Evolutionary conservation across 2,329 filamentous ascomycete genomes (phyloP), one percentile per base, ranked within the genome.

Genomic region (Aspergillus sojae): DNA sequence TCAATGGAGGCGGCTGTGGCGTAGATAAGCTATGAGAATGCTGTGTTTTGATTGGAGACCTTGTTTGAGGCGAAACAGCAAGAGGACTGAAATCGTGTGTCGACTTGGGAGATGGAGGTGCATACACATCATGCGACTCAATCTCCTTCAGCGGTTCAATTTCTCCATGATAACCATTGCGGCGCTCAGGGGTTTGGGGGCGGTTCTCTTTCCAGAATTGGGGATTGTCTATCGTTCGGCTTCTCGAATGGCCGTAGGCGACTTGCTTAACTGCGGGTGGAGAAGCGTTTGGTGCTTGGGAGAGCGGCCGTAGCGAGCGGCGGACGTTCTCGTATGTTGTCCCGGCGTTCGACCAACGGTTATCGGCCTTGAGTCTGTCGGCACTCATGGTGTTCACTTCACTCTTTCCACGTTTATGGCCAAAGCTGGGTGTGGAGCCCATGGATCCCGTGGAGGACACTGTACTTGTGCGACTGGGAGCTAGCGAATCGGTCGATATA

Each of bases 341-440:
- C 39, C 88, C 87, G n/a, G 87, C 83, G 65, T 80, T 85, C 41
- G 74, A 57, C 64, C 64, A 68, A 46, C 34, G 67, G 55, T 64
- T 65, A 30, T 72, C 72, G 14, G 66, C 60, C 21, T 68, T 61
- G n/a, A 66, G 65, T 45, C 61, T 64, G 57, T 75, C 72, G 48
- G 82, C 78, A 69, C 83, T 75, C 73, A 88, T 84, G 50, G 83
- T 82, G 64, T 84, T 84, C 62, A 86, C 86, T 82, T 95, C 91
- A 79, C 91, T 94, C 77, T 89, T 85, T 65, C 91, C 91, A 75
- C 92, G 88, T 77, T 88, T 91, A 74, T 94, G 92, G 56, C 84
- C 83, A 58, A 76, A 74, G 34, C 73, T 75, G 62, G 79, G 68
- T 32, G 72, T 72, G 61, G 87, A 86, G 53, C 82, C 82, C 75